Evolutionary conservation across 2,329 filamentous ascomycete genomes (phyloP), one percentile per base, ranked within the genome.

Genomic region (Fusarium nodosum): DNA sequence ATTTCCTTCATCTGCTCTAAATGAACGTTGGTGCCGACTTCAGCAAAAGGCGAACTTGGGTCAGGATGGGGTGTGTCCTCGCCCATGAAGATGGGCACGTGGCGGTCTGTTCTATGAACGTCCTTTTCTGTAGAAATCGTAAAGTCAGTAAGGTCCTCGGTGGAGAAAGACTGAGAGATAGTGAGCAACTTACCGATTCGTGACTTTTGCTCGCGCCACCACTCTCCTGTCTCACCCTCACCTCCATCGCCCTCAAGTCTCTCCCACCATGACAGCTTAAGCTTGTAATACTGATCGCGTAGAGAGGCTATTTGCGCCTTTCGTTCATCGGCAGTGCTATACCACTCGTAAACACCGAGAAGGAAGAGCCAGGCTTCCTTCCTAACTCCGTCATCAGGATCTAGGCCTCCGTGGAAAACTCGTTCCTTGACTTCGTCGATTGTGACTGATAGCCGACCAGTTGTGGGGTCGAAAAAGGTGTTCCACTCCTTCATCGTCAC

Each of bases 1-100:
- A 99, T 97, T 78, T 99, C 96, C 82, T 99, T 99, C 88, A 99
- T 93, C 82, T 99, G 96, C 80, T 99, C 96, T 68, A 99, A 87
- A 79, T 99, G 96, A 8, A 97, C 94, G 75, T 99, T 99, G 47
- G 96, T 99, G 67, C 96, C 96, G 6, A 90, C 88, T 45, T 94
- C 92, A 15, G 95, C 93, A 79, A 98, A 99, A 1, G 96, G 95
- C 0, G 95, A 98, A 66, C 95, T 93, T 0, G 96, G 96, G 75
- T 99, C 96, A 0, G 96, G 97, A 77, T 99, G 96, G 10, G 96
- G 95, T 41, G 94, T 97, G 76, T 98, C 96, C 80, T 99, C 96
- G 66, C 96, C 96, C 11, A 93, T 91, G 77, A 99, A 99, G 41
- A 99, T 91, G n/a, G 93, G 91, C 31, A 99, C 93, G 46, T 91